phyloP scores from a whole-genome alignment of 139 green algal species.

The Helicosporidium sp. region DNA sequence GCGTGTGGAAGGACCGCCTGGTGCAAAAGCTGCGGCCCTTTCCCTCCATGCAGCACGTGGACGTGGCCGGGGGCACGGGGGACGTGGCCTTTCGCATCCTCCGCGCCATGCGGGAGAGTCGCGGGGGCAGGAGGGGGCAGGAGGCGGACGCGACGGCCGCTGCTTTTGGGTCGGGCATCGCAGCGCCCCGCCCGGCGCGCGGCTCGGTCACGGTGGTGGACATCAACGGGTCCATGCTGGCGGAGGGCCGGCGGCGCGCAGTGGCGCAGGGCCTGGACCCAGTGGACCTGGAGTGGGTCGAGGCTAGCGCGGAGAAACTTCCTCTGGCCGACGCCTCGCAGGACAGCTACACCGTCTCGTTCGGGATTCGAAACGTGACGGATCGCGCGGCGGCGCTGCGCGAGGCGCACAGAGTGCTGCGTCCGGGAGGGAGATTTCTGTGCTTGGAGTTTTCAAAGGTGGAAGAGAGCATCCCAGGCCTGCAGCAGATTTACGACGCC shows the following conservation, averaged over 20 bases:
- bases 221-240: constrained; percentile 88
- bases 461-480: constrained; percentile 23
- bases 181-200: neutral
- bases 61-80: constrained; percentile 91
- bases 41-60: constrained; percentile 74
- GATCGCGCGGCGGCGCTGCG: constrained; percentile 48
- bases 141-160: neutral
- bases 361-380: constrained; percentile 94
- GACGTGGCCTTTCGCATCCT: constrained; percentile 75
- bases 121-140: neutral
- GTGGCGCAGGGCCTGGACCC: constrained; percentile 7
- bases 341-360: constrained; percentile 90
- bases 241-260: constrained; percentile 54
- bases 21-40: constrained; percentile 59
- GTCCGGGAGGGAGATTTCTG: constrained; percentile 60
- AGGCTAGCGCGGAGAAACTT: constrained; percentile 75
- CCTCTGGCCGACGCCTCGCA: constrained; percentile 49
- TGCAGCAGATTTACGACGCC: constrained; percentile 72
- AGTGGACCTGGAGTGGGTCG: constrained; percentile 43
- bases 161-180: neutral
- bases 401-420: constrained; percentile 70
- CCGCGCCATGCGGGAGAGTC: constrained; percentile 27
- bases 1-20: constrained; percentile 88
- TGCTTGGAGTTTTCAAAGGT: constrained; percentile 87
- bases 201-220: constrained; percentile 60